Percentiles rank a stretch among this genome's conserved stretches.
Evolutionary conservation across 2,329 filamentous ascomycete species (phyloP).

Genomic region (Zymoseptoria tritici): DNA sequence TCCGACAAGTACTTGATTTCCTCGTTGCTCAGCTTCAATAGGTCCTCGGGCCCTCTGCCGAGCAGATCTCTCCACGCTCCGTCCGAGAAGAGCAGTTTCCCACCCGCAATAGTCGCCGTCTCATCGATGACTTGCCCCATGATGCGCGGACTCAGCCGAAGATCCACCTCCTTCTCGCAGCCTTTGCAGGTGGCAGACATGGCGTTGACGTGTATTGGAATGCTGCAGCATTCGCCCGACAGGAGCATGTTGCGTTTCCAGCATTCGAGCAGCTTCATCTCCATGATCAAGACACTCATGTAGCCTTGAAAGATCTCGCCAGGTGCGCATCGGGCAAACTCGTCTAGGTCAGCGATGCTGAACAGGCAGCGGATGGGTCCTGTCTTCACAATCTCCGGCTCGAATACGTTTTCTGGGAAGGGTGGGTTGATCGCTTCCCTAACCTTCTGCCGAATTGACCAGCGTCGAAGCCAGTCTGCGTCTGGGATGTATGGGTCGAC

Average conservation of each 20-base stretch:
- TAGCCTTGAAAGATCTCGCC: slow-evolving; percentile 37
- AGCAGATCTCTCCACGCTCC: slow-evolving; percentile 48
- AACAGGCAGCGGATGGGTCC: slow-evolving; percentile 32
- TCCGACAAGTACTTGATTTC: slow-evolving; percentile 46
- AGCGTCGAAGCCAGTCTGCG: slow-evolving; percentile 46
- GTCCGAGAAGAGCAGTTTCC: slow-evolving; percentile 49
- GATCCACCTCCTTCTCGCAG: slow-evolving; percentile 30
- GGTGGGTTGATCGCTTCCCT: slow-evolving; percentile 45
- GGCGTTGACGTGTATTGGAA: slow-evolving; percentile 48
- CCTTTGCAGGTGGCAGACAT: slow-evolving; percentile 33
- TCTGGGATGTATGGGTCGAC: slow-evolving; percentile 50
- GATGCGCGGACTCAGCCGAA: slow-evolving; percentile 39
- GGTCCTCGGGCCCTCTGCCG: slow-evolving; percentile 37
- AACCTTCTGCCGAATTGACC: slow-evolving; percentile 41
- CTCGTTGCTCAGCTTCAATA: slow-evolving; percentile 35
- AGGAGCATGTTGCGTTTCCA: slow-evolving; percentile 40
- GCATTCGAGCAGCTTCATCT: slow-evolving; percentile 35
- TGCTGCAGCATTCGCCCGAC: slow-evolving; percentile 45
- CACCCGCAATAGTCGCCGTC: slow-evolving; percentile 45
- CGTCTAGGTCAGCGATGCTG: slow-evolving; percentile 40
- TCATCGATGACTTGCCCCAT: slow-evolving; percentile 46
- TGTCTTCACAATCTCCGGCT: slow-evolving; percentile 15
- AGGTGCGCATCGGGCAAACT: slow-evolving; percentile 31
- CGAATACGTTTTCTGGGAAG: slow-evolving; percentile 35
- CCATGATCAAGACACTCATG: slow-evolving; percentile 38